phyloP scores from a whole-genome alignment of 2,329 filamentous ascomycete species.

The Aspergillus brunneoviolaceus region DNA sequence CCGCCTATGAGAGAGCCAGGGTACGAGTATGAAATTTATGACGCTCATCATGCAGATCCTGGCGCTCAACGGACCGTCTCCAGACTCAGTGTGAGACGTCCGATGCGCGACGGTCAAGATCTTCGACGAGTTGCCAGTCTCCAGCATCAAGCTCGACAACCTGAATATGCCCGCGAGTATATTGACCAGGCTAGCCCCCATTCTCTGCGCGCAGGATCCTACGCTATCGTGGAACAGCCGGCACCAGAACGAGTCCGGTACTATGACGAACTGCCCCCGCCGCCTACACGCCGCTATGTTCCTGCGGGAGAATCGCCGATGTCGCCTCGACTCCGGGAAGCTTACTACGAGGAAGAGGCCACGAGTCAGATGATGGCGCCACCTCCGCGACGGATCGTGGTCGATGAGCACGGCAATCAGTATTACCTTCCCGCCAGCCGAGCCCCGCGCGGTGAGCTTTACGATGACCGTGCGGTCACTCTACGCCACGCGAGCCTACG shows the following conservation, averaged over 20 bases:
- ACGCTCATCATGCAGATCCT: conserved; percentile 33
- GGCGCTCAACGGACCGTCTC: conserved; percentile 41
- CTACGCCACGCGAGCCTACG: conserved; percentile 37
- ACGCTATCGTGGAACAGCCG: conserved; percentile 41
- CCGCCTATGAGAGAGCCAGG: conserved; percentile 27
- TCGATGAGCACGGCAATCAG: conserved; percentile 80
- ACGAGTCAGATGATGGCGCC: conserved; percentile 52
- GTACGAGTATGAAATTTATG: conserved; percentile 40
- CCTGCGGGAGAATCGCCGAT: conserved; percentile 38
- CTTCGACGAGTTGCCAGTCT: conserved; percentile 49
- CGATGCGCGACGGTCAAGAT: conserved; percentile 45
- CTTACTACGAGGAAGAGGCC: conserved; percentile 46
- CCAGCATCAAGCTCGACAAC: conserved; percentile 42
- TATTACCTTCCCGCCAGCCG: conserved; percentile 56
- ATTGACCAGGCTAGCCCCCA: conserved; percentile 44
- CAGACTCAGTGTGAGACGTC: conserved; percentile 37
- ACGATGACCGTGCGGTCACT: conserved; percentile 31
- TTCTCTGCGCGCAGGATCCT: conserved; percentile 40
- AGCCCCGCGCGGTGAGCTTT: conserved; percentile 33
- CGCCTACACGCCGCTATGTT: conserved; percentile 35
- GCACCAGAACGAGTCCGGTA: conserved; percentile 38
- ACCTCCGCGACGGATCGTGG: conserved; percentile 66
- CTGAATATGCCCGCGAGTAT: conserved; percentile 44
- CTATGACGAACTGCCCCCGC: conserved; percentile 39
- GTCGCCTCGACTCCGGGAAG: conserved; percentile 38